Conservation (phyloP, 2,329 filamentous ascomycete genomes). For the Hysterium pulicare region DNA sequence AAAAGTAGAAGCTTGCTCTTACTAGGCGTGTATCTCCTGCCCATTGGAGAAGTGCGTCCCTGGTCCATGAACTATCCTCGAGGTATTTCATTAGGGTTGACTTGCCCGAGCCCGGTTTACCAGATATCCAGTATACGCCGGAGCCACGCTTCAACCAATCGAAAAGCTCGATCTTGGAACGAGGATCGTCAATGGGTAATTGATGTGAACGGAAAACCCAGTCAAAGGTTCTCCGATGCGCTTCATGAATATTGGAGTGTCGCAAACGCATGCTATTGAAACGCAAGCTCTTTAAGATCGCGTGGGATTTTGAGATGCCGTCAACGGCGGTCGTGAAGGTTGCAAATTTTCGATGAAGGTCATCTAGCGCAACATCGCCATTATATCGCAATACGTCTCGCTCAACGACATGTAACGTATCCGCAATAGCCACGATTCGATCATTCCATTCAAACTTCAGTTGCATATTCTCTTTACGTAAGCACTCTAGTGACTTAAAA, state of each 20-base stretch:
- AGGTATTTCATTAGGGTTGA: conserved; percentile 29
- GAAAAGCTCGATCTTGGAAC: background rate
- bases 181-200: background rate
- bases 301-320: no score
- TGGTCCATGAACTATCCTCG: conserved; percentile 6
- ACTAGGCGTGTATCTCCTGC: background rate
- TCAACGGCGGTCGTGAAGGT: no score
- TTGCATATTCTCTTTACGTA: background rate
- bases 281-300: background rate
- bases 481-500: no score
- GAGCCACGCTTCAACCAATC: conserved; percentile 1
- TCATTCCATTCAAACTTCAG: background rate
- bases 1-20: conserved; percentile 21
- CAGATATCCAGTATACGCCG: conserved; percentile 34
- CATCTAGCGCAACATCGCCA: no score
- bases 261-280: background rate
- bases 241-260: background rate
- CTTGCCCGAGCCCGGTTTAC: conserved; percentile 31
- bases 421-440: background rate
- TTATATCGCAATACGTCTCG: no score
- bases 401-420: no score
- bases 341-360: no score
- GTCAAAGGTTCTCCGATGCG: conserved; percentile 2
- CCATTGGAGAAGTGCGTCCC: conserved; percentile 14
- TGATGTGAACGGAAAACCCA: conserved; percentile 2